phyloP scores from a whole-genome alignment of 2,329 filamentous ascomycete genomes.

The Cladosporium halotolerans region DNA sequence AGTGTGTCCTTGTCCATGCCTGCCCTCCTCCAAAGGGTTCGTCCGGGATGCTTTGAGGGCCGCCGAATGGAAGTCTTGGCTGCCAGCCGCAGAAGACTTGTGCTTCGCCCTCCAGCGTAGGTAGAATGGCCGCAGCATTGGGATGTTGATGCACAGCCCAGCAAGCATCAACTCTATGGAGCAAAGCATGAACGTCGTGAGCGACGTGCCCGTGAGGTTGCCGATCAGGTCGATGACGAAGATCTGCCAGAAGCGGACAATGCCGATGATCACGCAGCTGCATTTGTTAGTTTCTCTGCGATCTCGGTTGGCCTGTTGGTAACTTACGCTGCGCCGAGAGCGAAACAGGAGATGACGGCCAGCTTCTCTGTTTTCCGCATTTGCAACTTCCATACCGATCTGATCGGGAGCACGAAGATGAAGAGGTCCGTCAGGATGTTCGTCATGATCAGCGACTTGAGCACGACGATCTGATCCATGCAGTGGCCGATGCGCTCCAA shows the following conservation, averaged over 20 bases:
- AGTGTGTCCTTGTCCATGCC: neutral
- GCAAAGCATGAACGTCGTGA: constrained; percentile 9
- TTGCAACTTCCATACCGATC: constrained; percentile 7
- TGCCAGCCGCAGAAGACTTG: neutral
- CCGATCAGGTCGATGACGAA: constrained; percentile 1
- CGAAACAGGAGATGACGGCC: constrained; percentile 2
- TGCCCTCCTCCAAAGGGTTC: neutral
- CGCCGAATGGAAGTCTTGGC: neutral
- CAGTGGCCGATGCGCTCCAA: constrained; percentile 1
- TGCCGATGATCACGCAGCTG: constrained; percentile 7
- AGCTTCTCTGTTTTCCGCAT: constrained; percentile 10
- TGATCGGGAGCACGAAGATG: constrained; percentile 1
- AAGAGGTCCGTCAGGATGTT: constrained; percentile 4
- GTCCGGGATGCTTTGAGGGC: neutral
- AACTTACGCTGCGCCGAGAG: constrained; percentile 6
- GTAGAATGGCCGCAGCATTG: constrained; percentile 8
- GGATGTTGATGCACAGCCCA: constrained; percentile 3
- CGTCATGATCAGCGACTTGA: constrained; percentile 1
- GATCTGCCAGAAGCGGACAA: constrained; percentile 9
- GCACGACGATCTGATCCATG: constrained; percentile 5
- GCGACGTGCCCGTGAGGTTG: constrained; percentile 5
- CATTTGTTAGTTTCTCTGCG: neutral
- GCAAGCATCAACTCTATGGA: constrained; percentile 7
- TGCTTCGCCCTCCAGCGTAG: constrained; percentile 6
- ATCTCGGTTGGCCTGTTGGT: neutral